Base-by-base conservation (phyloP, 2,329 filamentous ascomycete genomes). In the Fusarium floridanum region DNA sequence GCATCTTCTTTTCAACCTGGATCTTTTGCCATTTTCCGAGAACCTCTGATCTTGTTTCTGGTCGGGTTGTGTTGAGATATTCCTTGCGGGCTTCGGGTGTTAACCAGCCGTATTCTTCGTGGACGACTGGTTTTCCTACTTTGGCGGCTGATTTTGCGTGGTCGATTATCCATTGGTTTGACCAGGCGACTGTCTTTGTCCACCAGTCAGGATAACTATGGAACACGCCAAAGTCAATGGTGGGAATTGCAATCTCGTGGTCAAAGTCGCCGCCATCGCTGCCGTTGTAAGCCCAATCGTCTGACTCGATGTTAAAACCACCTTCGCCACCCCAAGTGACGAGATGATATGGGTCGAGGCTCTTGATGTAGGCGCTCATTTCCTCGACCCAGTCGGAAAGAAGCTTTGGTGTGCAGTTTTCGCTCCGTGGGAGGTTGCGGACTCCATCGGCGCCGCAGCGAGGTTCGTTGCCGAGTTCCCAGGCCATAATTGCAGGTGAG, bases 341-440 rank as follows among this genome's bases (percentile, higher is more conserved):
- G 85, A 92, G 87, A 79, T 92, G 91, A 56, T 86, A 79, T 2
- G 85, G 73, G 76, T 93, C 91, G 7, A 93, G 81, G 4, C 84
- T 87, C 80, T 92, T 92, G 79, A 93, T 89, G 75, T 91, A 92
- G 10, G 84, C 81, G 29, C 88, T 90, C 14, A 87, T 90, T 14
- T 83, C 82, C 12, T 84, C 81, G 22, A 90, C 88, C 91, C 91
- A 93, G 55, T 88, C 84, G 39, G 86, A 87, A 69, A 93, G 85
- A 24, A 91, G 86, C 9, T 86, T 85, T 1, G 88, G 87, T 45
- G 84, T 82, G 78, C 91, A 93, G 14, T 89, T 87, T 16, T 86
- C 84, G 61, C 75, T 76, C 5, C 75, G 67, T 16, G 75, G 75
- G 5, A 77, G 68, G 41, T 77, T 77, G 6, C 72, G 67, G 20